A percentile compares a stretch with the other conserved stretches of the same genome.
phyloP scores from a whole-genome alignment of 2,329 filamentous ascomycete species.

The Cryphonectria parasitica region DNA sequence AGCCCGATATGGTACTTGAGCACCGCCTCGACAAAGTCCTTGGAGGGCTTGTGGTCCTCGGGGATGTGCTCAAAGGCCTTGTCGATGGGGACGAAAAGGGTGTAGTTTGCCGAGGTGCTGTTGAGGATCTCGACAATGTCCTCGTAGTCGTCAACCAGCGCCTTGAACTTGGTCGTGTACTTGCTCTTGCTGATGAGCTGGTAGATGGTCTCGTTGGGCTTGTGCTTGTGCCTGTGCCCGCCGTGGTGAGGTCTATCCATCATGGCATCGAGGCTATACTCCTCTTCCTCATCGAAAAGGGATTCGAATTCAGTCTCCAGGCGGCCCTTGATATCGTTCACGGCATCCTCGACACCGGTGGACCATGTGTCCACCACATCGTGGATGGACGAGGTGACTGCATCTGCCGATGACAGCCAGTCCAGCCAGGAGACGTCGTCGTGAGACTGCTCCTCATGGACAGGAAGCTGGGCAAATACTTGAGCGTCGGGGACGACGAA shows the following conservation, averaged over 20 bases:
- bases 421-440: constrained; percentile 27
- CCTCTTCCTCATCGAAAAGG: constrained; percentile 38
- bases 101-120: constrained; percentile 73
- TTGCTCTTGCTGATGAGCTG: constrained; percentile 76
- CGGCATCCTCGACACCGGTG: constrained; percentile 24
- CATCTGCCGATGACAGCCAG: constrained; percentile 28
- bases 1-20: constrained; percentile 76
- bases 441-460: constrained; percentile 27
- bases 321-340: constrained; percentile 26
- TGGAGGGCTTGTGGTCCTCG: constrained; percentile 62
- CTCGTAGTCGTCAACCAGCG: constrained; percentile 73
- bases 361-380: constrained; percentile 28
- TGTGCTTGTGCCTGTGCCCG: constrained; percentile 33
- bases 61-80: constrained; percentile 70
- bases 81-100: constrained; percentile 80
- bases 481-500: constrained; percentile 32
- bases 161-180: constrained; percentile 75
- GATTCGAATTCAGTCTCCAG: constrained; percentile 34
- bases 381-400: constrained; percentile 23
- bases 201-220: constrained; percentile 74
- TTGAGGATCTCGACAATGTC: constrained; percentile 76
- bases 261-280: constrained; percentile 8
- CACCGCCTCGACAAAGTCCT: constrained; percentile 70
- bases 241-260: constrained; percentile 22
- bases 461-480: constrained; percentile 29